Evolutionary conservation across 108 stramenopile species (phyloP).

Genomic region (Skeletonema costatum): DNA sequence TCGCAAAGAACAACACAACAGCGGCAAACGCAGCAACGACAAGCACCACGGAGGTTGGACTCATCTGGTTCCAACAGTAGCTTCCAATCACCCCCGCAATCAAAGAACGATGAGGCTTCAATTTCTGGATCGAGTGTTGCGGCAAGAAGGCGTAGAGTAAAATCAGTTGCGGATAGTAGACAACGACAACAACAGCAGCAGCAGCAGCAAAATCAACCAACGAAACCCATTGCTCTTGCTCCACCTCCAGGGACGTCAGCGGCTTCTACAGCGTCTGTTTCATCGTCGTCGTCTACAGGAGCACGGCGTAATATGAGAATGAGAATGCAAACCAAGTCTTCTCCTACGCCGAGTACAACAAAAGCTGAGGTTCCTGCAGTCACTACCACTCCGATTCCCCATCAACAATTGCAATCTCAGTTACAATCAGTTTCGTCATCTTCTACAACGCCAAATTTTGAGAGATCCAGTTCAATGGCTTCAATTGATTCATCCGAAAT

Average conservation of each 20-base stretch:
- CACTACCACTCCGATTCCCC: constrained; percentile 3
- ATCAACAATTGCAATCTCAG: constrained; percentile 5
- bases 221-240: neutral
- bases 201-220: neutral
- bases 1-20: neutral
- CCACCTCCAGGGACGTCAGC: neutral
- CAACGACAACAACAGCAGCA: neutral
- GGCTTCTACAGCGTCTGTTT: neutral
- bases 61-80: neutral
- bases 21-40: constrained; percentile 13
- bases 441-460: neutral
- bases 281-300: constrained; percentile 5
- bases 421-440: neutral
- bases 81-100: neutral
- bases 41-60: neutral
- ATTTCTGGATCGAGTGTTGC: constrained; percentile 12
- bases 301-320: constrained; percentile 39
- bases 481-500: constrained; percentile 62
- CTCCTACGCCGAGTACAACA: neutral
- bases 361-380: neutral
- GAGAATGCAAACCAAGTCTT: constrained; percentile 23
- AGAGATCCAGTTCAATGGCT: constrained; percentile 57
- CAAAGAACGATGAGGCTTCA: neutral
- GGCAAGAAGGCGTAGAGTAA: constrained; percentile 9
- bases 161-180: neutral